phyloP scores from a whole-genome alignment of 2,329 filamentous ascomycete species.

The Camillea tinctor region DNA sequence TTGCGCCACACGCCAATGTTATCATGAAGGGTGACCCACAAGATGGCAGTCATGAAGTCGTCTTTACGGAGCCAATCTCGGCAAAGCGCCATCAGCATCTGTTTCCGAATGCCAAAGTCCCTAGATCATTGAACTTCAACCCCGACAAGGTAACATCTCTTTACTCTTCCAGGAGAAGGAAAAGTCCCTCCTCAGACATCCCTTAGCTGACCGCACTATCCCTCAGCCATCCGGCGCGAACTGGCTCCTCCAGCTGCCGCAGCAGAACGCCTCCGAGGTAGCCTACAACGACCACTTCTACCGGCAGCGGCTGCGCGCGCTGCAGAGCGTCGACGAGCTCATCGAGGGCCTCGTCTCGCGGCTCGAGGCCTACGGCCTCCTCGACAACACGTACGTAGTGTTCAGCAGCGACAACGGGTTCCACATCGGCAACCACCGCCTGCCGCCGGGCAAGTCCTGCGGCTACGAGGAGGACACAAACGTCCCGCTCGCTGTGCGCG shows the following conservation, averaged over 20 bases:
- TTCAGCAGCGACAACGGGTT: slow-evolving; percentile 60
- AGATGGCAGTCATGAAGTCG: slow-evolving; percentile 43
- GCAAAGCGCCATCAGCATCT: slow-evolving; percentile 60
- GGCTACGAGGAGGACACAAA: slow-evolving; percentile 59
- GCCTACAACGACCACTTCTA: slow-evolving; percentile 52
- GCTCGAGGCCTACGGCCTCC: slow-evolving; percentile 51
- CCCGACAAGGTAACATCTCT: slow-evolving; percentile 57
- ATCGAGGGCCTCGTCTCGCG: slow-evolving; percentile 42
- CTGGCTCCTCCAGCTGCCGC: slow-evolving; percentile 44
- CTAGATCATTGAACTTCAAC: slow-evolving; percentile 65
- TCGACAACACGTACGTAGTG: slow-evolving; percentile 60
- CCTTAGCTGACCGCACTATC: not conserved
- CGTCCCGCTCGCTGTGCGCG: slow-evolving; percentile 58
- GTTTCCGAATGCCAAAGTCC: slow-evolving; percentile 59
- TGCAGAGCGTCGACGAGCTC: slow-evolving; percentile 56
- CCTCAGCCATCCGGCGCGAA: slow-evolving; percentile 33
- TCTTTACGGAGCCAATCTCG: slow-evolving; percentile 41
- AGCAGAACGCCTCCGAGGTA: slow-evolving; percentile 41
- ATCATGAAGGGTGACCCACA: slow-evolving; percentile 39
- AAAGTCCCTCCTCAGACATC: too few species aligned
- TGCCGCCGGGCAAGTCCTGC: slow-evolving; percentile 57
- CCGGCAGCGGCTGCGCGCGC: slow-evolving; percentile 48
- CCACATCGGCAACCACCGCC: slow-evolving; percentile 57
- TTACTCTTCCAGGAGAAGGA: too few species aligned
- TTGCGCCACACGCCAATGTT: slow-evolving; percentile 59